Conservation (phyloP, 805 yeast species). For the Kuraishia hungarica region DNA sequence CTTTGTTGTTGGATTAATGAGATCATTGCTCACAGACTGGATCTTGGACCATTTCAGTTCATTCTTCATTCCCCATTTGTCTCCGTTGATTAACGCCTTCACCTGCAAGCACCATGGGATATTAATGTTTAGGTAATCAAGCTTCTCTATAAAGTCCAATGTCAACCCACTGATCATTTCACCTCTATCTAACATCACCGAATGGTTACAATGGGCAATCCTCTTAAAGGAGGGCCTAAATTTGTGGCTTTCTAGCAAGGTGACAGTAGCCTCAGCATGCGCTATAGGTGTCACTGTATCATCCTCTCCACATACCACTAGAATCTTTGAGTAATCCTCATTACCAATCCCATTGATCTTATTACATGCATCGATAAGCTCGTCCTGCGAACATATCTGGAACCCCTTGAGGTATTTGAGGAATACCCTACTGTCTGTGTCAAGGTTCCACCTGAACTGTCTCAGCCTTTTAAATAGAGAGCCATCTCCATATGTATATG, state of each 20-base stretch:
- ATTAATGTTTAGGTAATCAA: slow-evolving; percentile 45
- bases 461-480: slow-evolving; percentile 34
- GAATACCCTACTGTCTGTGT: slow-evolving; percentile 45
- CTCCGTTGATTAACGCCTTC: slow-evolving; percentile 54
- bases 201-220: slow-evolving; percentile 53
- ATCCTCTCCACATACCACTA: slow-evolving; percentile 49
- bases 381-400: slow-evolving; percentile 29
- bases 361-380: slow-evolving; percentile 31
- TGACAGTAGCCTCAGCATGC: slow-evolving; percentile 22
- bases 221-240: slow-evolving; percentile 25
- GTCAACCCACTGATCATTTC: slow-evolving; percentile 55
- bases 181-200: slow-evolving; percentile 54
- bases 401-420: slow-evolving; percentile 47
- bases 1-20: slow-evolving; percentile 21
- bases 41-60: slow-evolving; percentile 62
- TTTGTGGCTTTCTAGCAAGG: slow-evolving; percentile 18
- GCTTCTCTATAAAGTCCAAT: slow-evolving; percentile 43
- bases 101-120: slow-evolving; percentile 65
- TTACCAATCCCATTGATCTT: slow-evolving; percentile 25
- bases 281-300: slow-evolving; percentile 48
- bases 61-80: slow-evolving; percentile 75
- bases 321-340: slow-evolving; percentile 28
- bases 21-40: slow-evolving; percentile 38
- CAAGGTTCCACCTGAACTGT: slow-evolving; percentile 68
- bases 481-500: slow-evolving; percentile 34